Base-by-base conservation (phyloP, 306 rosid species). In the Quillaja saponaria region DNA sequence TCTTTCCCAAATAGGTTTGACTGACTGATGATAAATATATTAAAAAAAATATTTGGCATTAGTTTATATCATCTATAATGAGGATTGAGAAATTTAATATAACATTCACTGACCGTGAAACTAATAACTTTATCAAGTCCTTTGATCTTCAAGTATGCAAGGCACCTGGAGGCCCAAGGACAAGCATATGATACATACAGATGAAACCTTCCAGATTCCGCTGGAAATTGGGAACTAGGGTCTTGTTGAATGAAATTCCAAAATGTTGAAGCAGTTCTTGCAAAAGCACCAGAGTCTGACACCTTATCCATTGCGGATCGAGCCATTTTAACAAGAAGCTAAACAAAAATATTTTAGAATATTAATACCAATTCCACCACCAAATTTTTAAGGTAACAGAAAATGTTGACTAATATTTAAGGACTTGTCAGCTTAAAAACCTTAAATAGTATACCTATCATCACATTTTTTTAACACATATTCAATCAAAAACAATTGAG, bases 151-250 rank as follows among this genome's bases (percentile, higher is more conserved):
- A 90, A 81, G 77, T 75, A 90, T 37, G 94, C 85, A 57, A 87
- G 94, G 82, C 97, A 89, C 74, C 99, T 81, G 42, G 82, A 82
- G 68, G 99, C 99, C 99, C 96, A 92, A 11, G 96, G 99, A 58
- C 96, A 92, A 58, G 95, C 95, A 78, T 86, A 92, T 11, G 99
- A 89, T 69, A 86, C 41, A 41, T 86, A 92, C 33, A 92, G 80
- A 79, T 92, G 99, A 76, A 88, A 92, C 68, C 99, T 84, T 61
- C 95, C 94, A 4, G 90, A 57, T 62, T 86, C 96, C 1, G 90
- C 81, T 6, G 85, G 86, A 71, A 88, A 88, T 13, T 74, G 78
- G 25, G 94, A 81, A 51, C 67, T 63, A 2, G 74, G 81, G 44
- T 82, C 87, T 58, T 68, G 76, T 1, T 90, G 86, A 73, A 92